Base-by-base conservation (phyloP, 1,139 yeast species). In the Geotrichum citri-aurantii region DNA sequence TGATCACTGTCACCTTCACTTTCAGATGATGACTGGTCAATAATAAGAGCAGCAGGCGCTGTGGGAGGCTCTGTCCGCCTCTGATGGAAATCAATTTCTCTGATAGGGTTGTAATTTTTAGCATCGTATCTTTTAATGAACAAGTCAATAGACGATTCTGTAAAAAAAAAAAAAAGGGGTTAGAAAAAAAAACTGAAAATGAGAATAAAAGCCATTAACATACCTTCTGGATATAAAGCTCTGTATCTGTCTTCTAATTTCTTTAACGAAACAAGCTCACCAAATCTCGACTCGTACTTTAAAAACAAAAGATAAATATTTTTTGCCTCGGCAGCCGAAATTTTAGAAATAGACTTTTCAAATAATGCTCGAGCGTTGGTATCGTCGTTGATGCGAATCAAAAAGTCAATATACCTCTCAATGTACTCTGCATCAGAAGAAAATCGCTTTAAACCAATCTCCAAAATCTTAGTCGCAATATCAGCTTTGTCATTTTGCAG, bases 301-400 rank as follows among this genome's bases (percentile, higher is more conserved):
- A 81, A 71, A 68, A 79, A 83, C 50, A 81, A 71, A 61, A 76
- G 77, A 63, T 77, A 81, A 48, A 85, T 70, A 14, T 73, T 71
- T 59, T 76, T 73, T 52, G 80, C 72, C 58, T 64, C 71, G 50
- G 51, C 71, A 53, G 69, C 65, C 17, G 69, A 66, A 61, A 82
- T 71, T 59, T 77, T 79, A 23, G 79, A 77, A 2, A 82, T 72
- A 0, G 85, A 79, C 14, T 83, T 77, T 72, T 93, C 98, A 69
- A 93, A 86, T 50, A 90, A 78, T 12, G 91, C 90, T 65, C 93
- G 84, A 19, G 92, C 88, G 67, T 86, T 88, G 40, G 89, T 86
- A 60, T 85, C 86, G 70, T 91, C 96, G 69, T 87, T 87, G 47
- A 81, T 79, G 65, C 80, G 75, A 44, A 90, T 81, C 63, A 93